Percentiles rank a stretch among this genome's conserved stretches.
Evolutionary conservation across 1,284 basidiomycete species (phyloP).

Genomic region (Quambalaria eucalypti): DNA sequence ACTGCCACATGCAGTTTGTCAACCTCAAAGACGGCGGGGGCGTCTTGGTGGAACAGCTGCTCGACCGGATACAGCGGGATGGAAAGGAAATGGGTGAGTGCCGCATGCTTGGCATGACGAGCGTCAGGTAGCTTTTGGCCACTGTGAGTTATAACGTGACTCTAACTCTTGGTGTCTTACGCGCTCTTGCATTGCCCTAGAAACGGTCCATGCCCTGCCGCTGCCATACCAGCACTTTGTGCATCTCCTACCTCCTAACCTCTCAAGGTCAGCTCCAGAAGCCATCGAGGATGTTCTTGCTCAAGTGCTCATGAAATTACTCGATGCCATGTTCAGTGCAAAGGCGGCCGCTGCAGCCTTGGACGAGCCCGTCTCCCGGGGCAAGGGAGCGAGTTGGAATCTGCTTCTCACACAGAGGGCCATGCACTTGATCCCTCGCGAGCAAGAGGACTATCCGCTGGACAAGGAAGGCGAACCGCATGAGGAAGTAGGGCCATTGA

Average conservation of each 20-base stretch:
- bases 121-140: no score
- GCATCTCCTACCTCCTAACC: constrained; percentile 16
- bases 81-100: constrained; percentile 31
- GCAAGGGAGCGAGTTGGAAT: constrained; percentile 28
- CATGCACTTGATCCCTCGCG: constrained; percentile 40
- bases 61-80: constrained; percentile 32
- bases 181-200: neutral
- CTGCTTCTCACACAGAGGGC: constrained; percentile 35
- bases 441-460: constrained; percentile 20
- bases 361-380: neutral
- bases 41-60: constrained; percentile 32
- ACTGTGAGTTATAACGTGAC: no score
- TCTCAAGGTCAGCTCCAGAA: constrained; percentile 16
- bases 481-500: constrained; percentile 3
- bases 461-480: neutral
- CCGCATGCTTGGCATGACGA: neutral
- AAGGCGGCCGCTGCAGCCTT: neutral
- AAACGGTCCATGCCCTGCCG: constrained; percentile 29
- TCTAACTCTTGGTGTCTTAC: no score
- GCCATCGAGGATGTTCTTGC: constrained; percentile 11
- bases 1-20: constrained; percentile 41
- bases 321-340: constrained; percentile 24
- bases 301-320: constrained; percentile 28
- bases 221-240: constrained; percentile 45
- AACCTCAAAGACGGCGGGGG: constrained; percentile 16